These are phyloP conservation scores for Wakefieldia striispora DNA, from an alignment of 768 basidiomycete species.

Conservation along the genomic window DNA sequence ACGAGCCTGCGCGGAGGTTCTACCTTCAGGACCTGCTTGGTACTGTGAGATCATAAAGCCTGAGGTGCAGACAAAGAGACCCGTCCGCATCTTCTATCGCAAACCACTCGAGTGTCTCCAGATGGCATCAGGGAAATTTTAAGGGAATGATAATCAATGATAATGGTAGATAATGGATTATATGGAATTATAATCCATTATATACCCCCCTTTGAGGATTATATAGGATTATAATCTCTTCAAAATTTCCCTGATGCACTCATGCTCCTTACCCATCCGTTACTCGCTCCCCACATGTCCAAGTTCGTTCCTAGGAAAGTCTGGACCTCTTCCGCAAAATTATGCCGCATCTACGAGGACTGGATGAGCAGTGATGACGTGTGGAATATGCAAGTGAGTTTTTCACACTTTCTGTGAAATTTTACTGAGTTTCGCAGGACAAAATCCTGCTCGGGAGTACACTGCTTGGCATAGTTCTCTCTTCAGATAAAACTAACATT, in stretches of 20 bases:
- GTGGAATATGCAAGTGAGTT: slow-evolving; percentile 27
- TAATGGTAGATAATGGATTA: too few relatives aligned
- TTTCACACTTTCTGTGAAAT: slow-evolving; percentile 29
- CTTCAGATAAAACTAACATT: slow-evolving; percentile 11
- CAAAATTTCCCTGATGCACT: too few relatives aligned
- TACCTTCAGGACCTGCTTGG: neutral
- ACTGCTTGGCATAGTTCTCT: slow-evolving; percentile 1
- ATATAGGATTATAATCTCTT: too few relatives aligned
- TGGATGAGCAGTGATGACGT: slow-evolving; percentile 11
- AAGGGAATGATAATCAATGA: too few relatives aligned
- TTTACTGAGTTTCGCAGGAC: neutral
- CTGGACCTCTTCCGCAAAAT: slow-evolving; percentile 9
- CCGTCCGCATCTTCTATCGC: slow-evolving; percentile 28
- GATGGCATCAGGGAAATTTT: too few relatives aligned
- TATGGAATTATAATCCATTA: too few relatives aligned
- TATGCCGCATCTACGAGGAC: slow-evolving; percentile 11
- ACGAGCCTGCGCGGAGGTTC: neutral
- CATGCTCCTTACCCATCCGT: slow-evolving; percentile 6
- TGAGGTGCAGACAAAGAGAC: slow-evolving; percentile 22
- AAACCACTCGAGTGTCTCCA: slow-evolving; percentile 25
- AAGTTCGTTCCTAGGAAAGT: slow-evolving; percentile 17
- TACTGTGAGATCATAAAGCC: neutral
- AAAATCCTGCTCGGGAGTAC: slow-evolving; percentile 1
- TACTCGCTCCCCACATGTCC: slow-evolving; percentile 24
- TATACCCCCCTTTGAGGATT: too few relatives aligned